Evolutionary conservation across 129 eudicot species (phyloP).

Genomic region (Chrysanthemum lavandulifolium): DNA sequence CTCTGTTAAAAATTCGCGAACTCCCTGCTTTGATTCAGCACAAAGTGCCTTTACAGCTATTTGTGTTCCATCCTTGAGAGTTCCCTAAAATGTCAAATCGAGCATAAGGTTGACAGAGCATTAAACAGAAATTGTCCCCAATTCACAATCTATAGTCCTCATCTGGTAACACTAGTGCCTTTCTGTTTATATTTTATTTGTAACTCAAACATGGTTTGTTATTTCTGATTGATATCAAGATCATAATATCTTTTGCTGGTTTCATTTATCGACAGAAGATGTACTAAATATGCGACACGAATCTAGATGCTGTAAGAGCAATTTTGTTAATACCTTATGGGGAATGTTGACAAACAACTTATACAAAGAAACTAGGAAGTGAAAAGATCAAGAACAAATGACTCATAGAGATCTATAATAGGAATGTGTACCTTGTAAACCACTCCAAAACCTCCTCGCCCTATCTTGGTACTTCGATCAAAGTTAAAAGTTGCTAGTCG

Average conservation of each 20-base stretch:
- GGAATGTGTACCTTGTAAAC: conserved; percentile 76
- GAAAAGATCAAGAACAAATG: conserved; percentile 1
- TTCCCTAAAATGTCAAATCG: conserved; percentile 48
- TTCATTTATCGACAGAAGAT: not conserved
- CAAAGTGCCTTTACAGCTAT: conserved; percentile 87
- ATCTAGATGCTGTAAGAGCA: not conserved
- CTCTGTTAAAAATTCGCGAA: conserved; percentile 81
- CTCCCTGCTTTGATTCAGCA: conserved; percentile 89
- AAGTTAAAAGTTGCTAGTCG: conserved; percentile 66
- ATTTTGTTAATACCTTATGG: not conserved
- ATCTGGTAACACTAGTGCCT: too few relatives aligned
- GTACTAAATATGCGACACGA: not conserved
- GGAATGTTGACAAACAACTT: conserved; percentile 1
- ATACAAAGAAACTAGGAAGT: conserved; percentile 3
- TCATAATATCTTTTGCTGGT: conserved; percentile 20
- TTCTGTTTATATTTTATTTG: too few relatives aligned
- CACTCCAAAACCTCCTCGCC: conserved; percentile 95
- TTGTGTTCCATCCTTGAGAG: conserved; percentile 62
- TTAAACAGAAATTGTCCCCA: not conserved
- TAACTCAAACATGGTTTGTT: too few relatives aligned
- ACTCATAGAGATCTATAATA: conserved; percentile 5
- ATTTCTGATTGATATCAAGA: too few relatives aligned
- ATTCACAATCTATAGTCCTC: not conserved
- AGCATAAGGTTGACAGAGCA: conserved; percentile 11
- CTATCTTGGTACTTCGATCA: conserved; percentile 68